A percentile compares a stretch with the other conserved stretches of the same genome.
Conservation (phyloP, 2,329 filamentous ascomycete species). For the Chalaropsis thielavioides region DNA sequence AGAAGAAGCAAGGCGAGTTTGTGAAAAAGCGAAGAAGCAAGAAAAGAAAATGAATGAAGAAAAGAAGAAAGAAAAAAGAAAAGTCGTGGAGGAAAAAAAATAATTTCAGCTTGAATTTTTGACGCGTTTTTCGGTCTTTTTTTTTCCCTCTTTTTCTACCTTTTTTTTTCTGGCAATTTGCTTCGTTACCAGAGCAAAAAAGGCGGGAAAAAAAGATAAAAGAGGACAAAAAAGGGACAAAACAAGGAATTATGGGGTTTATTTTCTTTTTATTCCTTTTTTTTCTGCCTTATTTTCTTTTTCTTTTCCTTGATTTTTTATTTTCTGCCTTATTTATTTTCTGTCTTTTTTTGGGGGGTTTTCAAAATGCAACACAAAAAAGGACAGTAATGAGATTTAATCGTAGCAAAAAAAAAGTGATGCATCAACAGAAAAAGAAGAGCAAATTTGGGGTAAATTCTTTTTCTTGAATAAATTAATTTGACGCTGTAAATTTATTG, state of each 20-base stretch:
- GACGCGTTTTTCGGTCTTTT: neutral
- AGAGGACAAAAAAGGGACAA: neutral
- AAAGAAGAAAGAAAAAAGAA: neutral
- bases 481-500: no score
- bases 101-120: neutral
- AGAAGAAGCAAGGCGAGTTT: neutral
- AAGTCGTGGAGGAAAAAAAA: neutral
- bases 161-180: neutral
- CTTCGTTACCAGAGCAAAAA: neutral
- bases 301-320: neutral
- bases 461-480: no score
- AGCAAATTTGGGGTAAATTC: neutral
- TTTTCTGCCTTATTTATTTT: neutral
- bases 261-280: neutral
- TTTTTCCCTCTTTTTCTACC: neutral
- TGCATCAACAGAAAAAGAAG: neutral
- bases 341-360: no score
- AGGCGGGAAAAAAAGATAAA: neutral
- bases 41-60: constrained; percentile 3
- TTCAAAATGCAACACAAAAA: no score
- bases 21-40: neutral
- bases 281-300: neutral
- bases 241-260: neutral
- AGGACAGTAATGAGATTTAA: no score
- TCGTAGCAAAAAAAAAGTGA: no score